Percentiles rank a stretch among this genome's conserved stretches.
Conservation (phyloP, 2,329 filamentous ascomycete species). For the Ophiocordyceps sinensis region DNA sequence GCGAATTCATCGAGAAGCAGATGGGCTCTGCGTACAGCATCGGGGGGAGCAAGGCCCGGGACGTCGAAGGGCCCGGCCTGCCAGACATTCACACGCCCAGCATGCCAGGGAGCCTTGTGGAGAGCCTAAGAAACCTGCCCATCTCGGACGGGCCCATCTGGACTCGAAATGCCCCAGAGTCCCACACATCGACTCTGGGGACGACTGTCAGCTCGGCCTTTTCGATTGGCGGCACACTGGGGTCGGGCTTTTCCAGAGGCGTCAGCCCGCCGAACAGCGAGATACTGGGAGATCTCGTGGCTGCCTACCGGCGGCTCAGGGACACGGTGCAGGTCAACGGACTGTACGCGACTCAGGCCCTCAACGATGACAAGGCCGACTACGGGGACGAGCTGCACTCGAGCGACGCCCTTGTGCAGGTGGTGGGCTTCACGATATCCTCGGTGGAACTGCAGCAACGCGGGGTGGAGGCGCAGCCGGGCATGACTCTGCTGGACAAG, state of each 20-base stretch:
- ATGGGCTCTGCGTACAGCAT: constrained; percentile 31
- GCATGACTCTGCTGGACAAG: constrained; percentile 65
- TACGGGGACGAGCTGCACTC: constrained; percentile 30
- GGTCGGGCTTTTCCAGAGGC: constrained; percentile 7
- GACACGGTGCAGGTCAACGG: constrained; percentile 43
- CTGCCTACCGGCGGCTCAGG: constrained; percentile 45
- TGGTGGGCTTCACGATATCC: constrained; percentile 73
- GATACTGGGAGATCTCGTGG: constrained; percentile 38
- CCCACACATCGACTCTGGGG: constrained; percentile 16
- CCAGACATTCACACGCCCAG: constrained; percentile 20
- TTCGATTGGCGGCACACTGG: constrained; percentile 12
- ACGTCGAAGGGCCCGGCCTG: constrained; percentile 15
- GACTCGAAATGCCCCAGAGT: constrained; percentile 20
- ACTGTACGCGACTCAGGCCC: constrained; percentile 24
- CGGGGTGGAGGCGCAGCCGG: constrained; percentile 59
- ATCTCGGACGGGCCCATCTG: constrained; percentile 25
- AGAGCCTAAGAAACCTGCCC: constrained; percentile 21
- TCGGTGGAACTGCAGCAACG: constrained; percentile 85
- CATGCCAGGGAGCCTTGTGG: constrained; percentile 21
- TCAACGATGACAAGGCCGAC: constrained; percentile 13
- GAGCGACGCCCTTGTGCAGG: constrained; percentile 46
- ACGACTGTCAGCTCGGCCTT: constrained; percentile 29
- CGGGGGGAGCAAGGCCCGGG: constrained; percentile 23
- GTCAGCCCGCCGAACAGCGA: constrained; percentile 3
- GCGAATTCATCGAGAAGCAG: constrained; percentile 51